Evolutionary conservation across 176 grass and related monocot species (phyloP), one percentile per base, ranked within the genome.

Genomic region (Dactylis glomerata): DNA sequence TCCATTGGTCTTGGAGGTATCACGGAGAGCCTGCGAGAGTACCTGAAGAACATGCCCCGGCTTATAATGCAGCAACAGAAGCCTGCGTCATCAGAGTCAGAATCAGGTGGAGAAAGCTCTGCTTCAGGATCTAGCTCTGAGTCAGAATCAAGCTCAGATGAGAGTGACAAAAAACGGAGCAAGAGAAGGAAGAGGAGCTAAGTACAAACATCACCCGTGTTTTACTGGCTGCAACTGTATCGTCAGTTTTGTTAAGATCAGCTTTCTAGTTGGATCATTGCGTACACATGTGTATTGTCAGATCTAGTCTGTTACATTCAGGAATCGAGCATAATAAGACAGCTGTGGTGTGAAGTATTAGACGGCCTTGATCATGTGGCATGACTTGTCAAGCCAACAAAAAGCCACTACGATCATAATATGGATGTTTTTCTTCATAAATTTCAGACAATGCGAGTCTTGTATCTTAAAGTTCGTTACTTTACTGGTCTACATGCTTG

Each of bases 21-120:
- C 28, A 98, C 93, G 1, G 96, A 96, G 65, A 96, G 83, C 76
- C 76, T 95, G 73, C 90, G 96, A 50, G 93, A 95, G 75, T 92
- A 98, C 58, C 86, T 98, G 66, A 98, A 98, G 79, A 98, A 95
- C 50, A 98, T 98, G 96, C 96, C 96, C 0, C 87, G 93, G 20
- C 83, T 98, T 46, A 98, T 98, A 85, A 98, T 98, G 96, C 93
- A 95, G 85, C 93, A 98, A 65, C 96, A 98, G 52, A 95, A 94
- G 75, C 83, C 82, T 3, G 77, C 81, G 8, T 78, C 78, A 1
- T 81, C 74, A 2, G 87, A 91, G 2, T 86, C 82, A 24, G 91
- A 90, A 76, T 94, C 92, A 56, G 80, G 83, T 46, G 90, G 79
- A 24, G 91, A 73, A 67, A 87, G 78, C 68, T 89, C 88, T 10